phyloP scores from a whole-genome alignment of 1,139 yeast genomes.

The Nakaseomyces bracarensis region DNA sequence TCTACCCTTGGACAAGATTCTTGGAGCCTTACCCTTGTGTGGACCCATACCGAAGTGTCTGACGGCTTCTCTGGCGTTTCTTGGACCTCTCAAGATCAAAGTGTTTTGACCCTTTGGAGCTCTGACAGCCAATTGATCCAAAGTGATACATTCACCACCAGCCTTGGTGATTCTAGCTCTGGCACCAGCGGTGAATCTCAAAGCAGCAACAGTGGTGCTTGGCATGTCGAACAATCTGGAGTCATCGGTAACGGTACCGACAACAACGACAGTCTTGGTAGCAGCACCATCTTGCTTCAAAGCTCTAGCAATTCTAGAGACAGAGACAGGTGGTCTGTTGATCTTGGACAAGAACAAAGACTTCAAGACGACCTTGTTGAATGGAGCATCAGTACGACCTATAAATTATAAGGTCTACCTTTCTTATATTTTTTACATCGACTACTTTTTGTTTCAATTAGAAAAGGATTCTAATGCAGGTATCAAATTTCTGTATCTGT shows the following conservation, averaged over 20 bases:
- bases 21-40: conserved; percentile 99
- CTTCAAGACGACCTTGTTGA: conserved; percentile 95
- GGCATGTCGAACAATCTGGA: conserved; percentile 90
- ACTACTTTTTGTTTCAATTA: too few species aligned
- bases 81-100: conserved; percentile 95
- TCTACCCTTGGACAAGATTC: conserved; percentile 95
- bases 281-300: conserved; percentile 77
- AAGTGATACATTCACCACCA: conserved; percentile 99
- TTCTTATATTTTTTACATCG: too few species aligned
- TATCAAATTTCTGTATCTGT: too few species aligned
- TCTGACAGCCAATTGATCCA: conserved; percentile 97
- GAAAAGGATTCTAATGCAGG: too few species aligned
- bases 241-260: conserved; percentile 99
- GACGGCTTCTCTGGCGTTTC: conserved; percentile 98
- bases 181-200: conserved; percentile 99
- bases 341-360: conserved; percentile 94
- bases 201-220: conserved; percentile 96
- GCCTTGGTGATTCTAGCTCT: conserved; percentile 94
- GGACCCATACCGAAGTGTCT: conserved; percentile 99
- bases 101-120: conserved; percentile 99
- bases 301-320: conserved; percentile 83
- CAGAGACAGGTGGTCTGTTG: conserved; percentile 99
- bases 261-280: conserved; percentile 92
- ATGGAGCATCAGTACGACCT: conserved; percentile 98
- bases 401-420: conserved; percentile 10